These are phyloP conservation scores for Lathyrus tuberosus DNA, from an alignment of 306 rosid species.

Conservation along the genomic window DNA sequence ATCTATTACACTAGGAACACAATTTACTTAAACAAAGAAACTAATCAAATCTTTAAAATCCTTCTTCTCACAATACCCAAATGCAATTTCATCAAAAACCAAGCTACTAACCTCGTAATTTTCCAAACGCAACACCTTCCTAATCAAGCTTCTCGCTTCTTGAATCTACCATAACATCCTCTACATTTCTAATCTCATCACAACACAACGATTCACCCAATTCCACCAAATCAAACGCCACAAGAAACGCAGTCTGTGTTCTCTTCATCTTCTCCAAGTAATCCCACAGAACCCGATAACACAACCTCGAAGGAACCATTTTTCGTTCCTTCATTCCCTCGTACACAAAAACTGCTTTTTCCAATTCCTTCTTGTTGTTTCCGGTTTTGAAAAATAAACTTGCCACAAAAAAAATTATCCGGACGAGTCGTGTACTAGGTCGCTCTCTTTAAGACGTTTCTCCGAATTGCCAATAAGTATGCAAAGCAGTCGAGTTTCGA, in stretches of 20 bases:
- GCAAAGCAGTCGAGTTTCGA: no score
- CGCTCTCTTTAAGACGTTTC: no score
- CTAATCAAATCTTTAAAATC: conserved; percentile 77
- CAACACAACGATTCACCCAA: conserved; percentile 42
- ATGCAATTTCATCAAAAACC: conserved; percentile 65
- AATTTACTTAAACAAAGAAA: conserved; percentile 63
- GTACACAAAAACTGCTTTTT: conserved; percentile 57
- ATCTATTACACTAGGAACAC: conserved; percentile 58
- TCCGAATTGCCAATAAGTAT: no score
- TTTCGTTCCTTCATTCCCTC: conserved; percentile 47
- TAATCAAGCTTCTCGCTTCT: conserved; percentile 74
- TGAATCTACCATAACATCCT: conserved; percentile 60
- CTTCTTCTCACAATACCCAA: conserved; percentile 82
- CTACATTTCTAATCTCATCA: conserved; percentile 54
- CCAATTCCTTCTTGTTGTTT: no score
- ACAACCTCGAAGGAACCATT: conserved; percentile 50
- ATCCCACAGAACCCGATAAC: conserved; percentile 52
- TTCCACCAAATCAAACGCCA: conserved; percentile 62
- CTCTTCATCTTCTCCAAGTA: conserved; percentile 56
- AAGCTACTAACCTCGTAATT: conserved; percentile 48
- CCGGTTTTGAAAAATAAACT: no score
- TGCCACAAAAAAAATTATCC: no score
- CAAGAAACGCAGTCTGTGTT: conserved; percentile 42
- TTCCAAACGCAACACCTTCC: conserved; percentile 53
- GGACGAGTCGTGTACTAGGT: no score